A percentile compares a stretch with the other conserved stretches of the same genome.
These are phyloP conservation scores for Rhynchosporium graminicola DNA, from an alignment of 2,329 filamentous ascomycete genomes.

Conservation along the genomic window DNA sequence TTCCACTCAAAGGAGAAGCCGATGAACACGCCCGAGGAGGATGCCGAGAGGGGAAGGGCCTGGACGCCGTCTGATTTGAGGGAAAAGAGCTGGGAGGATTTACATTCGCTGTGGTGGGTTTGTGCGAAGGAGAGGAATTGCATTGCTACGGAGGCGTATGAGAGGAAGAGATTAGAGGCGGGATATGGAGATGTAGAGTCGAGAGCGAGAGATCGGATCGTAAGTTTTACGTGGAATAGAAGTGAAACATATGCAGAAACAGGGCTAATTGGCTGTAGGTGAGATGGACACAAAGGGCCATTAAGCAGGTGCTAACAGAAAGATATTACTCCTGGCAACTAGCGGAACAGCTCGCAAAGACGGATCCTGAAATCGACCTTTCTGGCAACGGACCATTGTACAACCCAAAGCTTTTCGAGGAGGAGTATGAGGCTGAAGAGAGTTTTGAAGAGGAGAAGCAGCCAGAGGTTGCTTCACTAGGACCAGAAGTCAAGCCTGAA, in stretches of 20 bases:
- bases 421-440: constrained; percentile 32
- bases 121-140: constrained; percentile 90
- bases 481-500: constrained; percentile 20
- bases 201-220: constrained; percentile 61
- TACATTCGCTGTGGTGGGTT: constrained; percentile 92
- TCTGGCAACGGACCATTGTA: constrained; percentile 37
- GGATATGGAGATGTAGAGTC: constrained; percentile 75
- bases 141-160: constrained; percentile 73
- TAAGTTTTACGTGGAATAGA: constrained; percentile 48
- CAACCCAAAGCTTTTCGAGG: constrained; percentile 33
- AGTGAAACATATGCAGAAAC: not conserved
- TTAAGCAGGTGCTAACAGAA: constrained; percentile 85
- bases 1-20: constrained; percentile 71
- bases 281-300: constrained; percentile 72
- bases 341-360: constrained; percentile 48
- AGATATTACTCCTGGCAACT: constrained; percentile 87
- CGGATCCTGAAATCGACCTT: no score
- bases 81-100: constrained; percentile 88
- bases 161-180: constrained; percentile 66
- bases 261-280: constrained; percentile 54
- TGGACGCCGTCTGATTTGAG: constrained; percentile 88
- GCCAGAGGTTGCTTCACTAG: no score
- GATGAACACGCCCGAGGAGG: constrained; percentile 72
- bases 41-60: constrained; percentile 70
- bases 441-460: constrained; percentile 28